phyloP scores from a whole-genome alignment of 2,329 filamentous ascomycete genomes.

The Fusarium sp. region DNA sequence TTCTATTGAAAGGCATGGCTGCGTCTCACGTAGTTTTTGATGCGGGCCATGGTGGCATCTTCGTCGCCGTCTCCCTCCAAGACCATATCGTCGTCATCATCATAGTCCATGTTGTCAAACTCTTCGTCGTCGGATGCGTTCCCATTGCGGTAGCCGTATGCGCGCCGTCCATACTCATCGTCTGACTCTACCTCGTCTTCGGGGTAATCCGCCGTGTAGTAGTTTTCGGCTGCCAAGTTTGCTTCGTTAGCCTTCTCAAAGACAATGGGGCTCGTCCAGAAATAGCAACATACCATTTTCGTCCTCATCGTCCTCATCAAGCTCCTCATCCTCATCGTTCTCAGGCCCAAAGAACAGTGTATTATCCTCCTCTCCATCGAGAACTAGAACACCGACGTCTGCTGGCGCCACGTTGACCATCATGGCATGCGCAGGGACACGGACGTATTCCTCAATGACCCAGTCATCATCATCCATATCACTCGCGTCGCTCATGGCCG shows the following conservation, averaged over 20 bases:
- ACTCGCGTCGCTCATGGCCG: slow-evolving; percentile 51
- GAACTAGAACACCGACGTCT: slow-evolving; percentile 63
- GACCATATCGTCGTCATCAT: slow-evolving; percentile 51
- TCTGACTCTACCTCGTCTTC: slow-evolving; percentile 80
- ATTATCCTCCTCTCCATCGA: slow-evolving; percentile 65
- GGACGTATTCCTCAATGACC: slow-evolving; percentile 70
- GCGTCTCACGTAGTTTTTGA: slow-evolving; percentile 50
- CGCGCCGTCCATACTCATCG: slow-evolving; percentile 58
- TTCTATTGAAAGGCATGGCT: slow-evolving; percentile 43
- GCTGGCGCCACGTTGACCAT: slow-evolving; percentile 56
- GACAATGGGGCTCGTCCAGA: not conserved
- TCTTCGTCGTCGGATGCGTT: slow-evolving; percentile 65
- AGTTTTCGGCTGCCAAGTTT: slow-evolving; percentile 68
- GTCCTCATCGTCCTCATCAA: slow-evolving; percentile 67
- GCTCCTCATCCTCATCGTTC: slow-evolving; percentile 68
- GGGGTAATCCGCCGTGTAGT: slow-evolving; percentile 81
- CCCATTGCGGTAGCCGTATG: slow-evolving; percentile 62
- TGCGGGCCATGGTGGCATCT: slow-evolving; percentile 51
- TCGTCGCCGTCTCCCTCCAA: slow-evolving; percentile 50
- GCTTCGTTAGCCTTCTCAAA: slow-evolving; percentile 28
- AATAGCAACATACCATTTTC: slow-evolving; percentile 63
- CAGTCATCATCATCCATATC: slow-evolving; percentile 63
- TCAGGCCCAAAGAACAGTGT: slow-evolving; percentile 67
- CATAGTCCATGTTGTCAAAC: slow-evolving; percentile 54
- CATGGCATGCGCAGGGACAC: slow-evolving; percentile 62